phyloP scores from a whole-genome alignment of 768 basidiomycete species.

The Neoboletus magnificus region DNA sequence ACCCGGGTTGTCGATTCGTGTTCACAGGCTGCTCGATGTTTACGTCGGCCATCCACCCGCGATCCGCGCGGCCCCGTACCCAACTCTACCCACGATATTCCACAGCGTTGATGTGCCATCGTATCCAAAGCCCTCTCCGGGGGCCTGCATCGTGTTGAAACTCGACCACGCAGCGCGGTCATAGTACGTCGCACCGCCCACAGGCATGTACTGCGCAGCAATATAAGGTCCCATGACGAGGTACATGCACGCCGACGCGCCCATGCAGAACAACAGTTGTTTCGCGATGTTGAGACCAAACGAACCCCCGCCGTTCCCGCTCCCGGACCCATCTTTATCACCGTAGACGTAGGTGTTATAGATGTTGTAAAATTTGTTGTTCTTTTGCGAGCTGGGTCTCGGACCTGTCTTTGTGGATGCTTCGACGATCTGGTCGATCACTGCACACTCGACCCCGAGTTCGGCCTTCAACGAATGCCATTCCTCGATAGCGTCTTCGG shows the following conservation, averaged over 20 bases:
- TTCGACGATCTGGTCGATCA: slow-evolving; percentile 68
- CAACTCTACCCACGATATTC: slow-evolving; percentile 67
- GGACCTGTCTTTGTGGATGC: slow-evolving; percentile 35
- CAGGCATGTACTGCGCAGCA: slow-evolving; percentile 50
- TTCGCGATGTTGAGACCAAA: slow-evolving; percentile 37
- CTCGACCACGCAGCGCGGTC: slow-evolving; percentile 78
- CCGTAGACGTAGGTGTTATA: slow-evolving; percentile 70
- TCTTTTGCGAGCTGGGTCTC: slow-evolving; percentile 36
- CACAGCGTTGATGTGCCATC: slow-evolving; percentile 63
- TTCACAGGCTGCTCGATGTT: neutral
- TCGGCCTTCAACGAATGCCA: slow-evolving; percentile 80
- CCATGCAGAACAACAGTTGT: slow-evolving; percentile 56
- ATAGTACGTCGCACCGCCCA: slow-evolving; percentile 70
- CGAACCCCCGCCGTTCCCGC: slow-evolving; percentile 14
- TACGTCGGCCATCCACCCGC: slow-evolving; percentile 78
- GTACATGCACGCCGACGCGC: slow-evolving; percentile 59
- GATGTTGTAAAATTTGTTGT: slow-evolving; percentile 76
- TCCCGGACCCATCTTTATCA: slow-evolving; percentile 36
- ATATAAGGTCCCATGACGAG: slow-evolving; percentile 59
- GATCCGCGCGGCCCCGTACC: slow-evolving; percentile 71
- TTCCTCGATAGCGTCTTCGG: slow-evolving; percentile 65
- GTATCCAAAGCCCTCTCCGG: slow-evolving; percentile 65
- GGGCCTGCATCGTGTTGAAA: slow-evolving; percentile 68
- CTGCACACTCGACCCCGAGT: slow-evolving; percentile 70
- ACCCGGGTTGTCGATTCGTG: slow-evolving; percentile 7